phyloP scores from a whole-genome alignment of 495 filamentous ascomycete species.

The Elaphomyces granulatus region DNA sequence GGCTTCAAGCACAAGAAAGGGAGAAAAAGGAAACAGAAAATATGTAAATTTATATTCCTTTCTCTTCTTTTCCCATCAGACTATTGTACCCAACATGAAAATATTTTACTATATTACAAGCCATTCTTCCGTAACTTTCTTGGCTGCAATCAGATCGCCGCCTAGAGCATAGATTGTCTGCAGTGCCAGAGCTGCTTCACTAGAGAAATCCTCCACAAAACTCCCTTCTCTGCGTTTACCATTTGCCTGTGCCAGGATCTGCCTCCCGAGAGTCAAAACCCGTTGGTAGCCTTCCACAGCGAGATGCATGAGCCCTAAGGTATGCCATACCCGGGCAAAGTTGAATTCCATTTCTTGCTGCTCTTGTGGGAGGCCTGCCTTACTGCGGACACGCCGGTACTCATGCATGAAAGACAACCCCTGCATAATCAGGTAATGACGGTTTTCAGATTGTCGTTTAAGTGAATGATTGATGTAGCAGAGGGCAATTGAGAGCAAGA shows the following conservation, averaged over 20 bases:
- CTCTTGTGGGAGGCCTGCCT: constrained; percentile 25
- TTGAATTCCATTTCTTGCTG: constrained; percentile 85
- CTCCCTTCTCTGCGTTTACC: constrained; percentile 7
- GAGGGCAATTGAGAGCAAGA: constrained; percentile 55
- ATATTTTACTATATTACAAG: constrained; percentile 31
- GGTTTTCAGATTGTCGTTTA: constrained; percentile 77
- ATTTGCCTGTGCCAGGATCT: constrained; percentile 21
- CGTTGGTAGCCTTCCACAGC: constrained; percentile 62
- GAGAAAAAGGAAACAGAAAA: too few species aligned
- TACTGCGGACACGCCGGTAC: constrained; percentile 47
- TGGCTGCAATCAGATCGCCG: constrained; percentile 43
- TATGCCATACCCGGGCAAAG: constrained; percentile 63
- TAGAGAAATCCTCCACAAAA: constrained; percentile 45
- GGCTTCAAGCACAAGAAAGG: too few species aligned
- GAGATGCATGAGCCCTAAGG: constrained; percentile 62
- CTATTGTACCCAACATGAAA: too few species aligned
- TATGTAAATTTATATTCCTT: too few species aligned
- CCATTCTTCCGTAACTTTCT: constrained; percentile 42
- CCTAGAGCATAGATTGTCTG: constrained; percentile 50
- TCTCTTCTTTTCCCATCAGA: too few species aligned
- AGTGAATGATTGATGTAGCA: constrained; percentile 74
- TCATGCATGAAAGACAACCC: constrained; percentile 65
- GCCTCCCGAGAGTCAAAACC: constrained; percentile 32
- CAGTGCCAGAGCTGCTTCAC: constrained; percentile 65
- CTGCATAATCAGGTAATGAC: constrained; percentile 74